A percentile compares a stretch with the other conserved stretches of the same genome.
phyloP scores from a whole-genome alignment of 352 stramenopile species.

The Phytopythium montanum region DNA sequence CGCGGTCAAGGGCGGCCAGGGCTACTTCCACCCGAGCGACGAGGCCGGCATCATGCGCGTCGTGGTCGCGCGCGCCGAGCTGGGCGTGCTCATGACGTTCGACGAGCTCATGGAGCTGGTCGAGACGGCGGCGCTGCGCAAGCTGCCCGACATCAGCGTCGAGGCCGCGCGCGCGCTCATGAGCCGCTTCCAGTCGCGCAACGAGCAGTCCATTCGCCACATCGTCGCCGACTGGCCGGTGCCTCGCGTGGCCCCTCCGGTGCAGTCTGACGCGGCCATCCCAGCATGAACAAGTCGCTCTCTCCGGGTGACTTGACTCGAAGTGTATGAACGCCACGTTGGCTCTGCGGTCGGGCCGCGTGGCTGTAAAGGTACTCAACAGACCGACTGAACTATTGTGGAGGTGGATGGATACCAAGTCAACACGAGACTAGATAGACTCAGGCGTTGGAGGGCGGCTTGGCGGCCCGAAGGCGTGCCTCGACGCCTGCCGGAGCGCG shows the following conservation, averaged over 20 bases:
- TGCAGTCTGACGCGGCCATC: not conserved
- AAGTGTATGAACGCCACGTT: not conserved
- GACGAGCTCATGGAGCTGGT: slow-evolving; percentile 52
- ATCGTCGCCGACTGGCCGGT: slow-evolving; percentile 36
- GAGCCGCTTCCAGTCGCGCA: slow-evolving; percentile 34
- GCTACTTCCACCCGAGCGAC: slow-evolving; percentile 42
- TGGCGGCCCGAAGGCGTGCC: not conserved
- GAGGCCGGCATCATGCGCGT: slow-evolving; percentile 44
- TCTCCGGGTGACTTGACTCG: too few relatives aligned
- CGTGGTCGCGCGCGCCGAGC: slow-evolving; percentile 35
- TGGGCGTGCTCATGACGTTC: slow-evolving; percentile 53
- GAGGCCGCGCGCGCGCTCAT: slow-evolving; percentile 35
- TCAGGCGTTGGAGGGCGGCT: not conserved
- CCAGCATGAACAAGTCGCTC: not conserved
- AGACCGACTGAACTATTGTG: not conserved
- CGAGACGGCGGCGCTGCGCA: slow-evolving; percentile 36
- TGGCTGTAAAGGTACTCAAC: not conserved
- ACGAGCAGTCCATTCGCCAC: slow-evolving; percentile 36
- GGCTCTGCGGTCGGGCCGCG: too few relatives aligned
- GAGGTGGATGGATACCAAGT: too few relatives aligned
- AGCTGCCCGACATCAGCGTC: slow-evolving; percentile 46
- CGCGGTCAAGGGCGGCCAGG: slow-evolving; percentile 4
- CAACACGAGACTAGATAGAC: too few relatives aligned
- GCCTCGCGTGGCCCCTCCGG: slow-evolving; percentile 2
- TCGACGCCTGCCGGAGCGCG: slow-evolving; percentile 11